Conservation (phyloP, 2,329 filamentous ascomycete genomes). For the Colletotrichum kahawae region DNA sequence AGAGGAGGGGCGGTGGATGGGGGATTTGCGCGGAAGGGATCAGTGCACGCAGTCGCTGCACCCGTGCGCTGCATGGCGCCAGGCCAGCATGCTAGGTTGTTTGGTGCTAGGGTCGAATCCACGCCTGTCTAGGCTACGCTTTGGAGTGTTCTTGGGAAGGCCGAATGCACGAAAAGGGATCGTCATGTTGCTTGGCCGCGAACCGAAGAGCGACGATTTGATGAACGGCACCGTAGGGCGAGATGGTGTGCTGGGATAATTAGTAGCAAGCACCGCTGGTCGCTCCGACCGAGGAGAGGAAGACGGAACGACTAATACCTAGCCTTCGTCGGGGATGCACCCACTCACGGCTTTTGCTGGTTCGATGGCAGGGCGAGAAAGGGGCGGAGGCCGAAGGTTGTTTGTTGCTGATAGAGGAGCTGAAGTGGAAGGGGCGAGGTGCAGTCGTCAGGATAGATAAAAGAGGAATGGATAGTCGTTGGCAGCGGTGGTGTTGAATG, state of each 20-base stretch:
- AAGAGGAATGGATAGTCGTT: not conserved
- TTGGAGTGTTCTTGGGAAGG: not conserved
- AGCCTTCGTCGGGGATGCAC: not conserved
- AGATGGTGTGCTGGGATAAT: not conserved
- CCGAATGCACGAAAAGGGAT: not conserved
- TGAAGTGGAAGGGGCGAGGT: not conserved
- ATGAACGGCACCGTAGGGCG: not conserved
- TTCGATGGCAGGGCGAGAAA: not conserved
- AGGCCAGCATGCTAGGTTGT: not conserved
- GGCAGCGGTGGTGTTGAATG: not conserved
- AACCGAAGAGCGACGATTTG: not conserved
- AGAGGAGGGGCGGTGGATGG: not conserved
- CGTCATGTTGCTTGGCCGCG: not conserved
- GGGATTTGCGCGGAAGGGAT: not conserved
- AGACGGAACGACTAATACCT: not conserved
- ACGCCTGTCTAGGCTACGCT: not conserved
- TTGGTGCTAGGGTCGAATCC: not conserved
- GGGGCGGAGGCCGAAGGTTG: not conserved
- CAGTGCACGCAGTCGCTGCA: conserved; percentile 1
- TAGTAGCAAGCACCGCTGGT: not conserved
- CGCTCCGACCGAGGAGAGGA: not conserved
- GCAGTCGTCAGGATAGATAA: not conserved
- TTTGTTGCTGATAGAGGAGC: not conserved
- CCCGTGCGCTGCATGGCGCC: conserved; percentile 9
- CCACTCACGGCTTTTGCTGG: not conserved